These are phyloP conservation scores for Colletotrichum noveboracense DNA, from an alignment of 2,329 filamentous ascomycete species.

Conservation along the genomic window DNA sequence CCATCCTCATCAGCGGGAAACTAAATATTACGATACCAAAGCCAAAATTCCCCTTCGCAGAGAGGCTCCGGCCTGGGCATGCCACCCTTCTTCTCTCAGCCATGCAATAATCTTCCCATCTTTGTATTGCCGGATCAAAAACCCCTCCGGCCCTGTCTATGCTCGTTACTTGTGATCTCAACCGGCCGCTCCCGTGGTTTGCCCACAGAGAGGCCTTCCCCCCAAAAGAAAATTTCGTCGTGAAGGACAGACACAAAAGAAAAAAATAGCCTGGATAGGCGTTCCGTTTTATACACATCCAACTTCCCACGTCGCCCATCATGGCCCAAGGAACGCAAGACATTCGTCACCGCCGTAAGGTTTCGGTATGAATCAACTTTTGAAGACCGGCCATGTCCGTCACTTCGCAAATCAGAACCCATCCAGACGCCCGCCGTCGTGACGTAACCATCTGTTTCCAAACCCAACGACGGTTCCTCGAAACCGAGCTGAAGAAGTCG, in stretches of 20 bases:
- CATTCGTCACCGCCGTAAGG: background rate
- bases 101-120: conserved; percentile 20
- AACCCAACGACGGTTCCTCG: background rate
- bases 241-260: conserved; percentile 20
- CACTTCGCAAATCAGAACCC: background rate
- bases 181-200: background rate
- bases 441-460: background rate
- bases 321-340: conserved; percentile 3
- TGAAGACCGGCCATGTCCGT: background rate
- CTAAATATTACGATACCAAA: conserved; percentile 20
- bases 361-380: background rate
- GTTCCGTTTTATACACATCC: conserved; percentile 20
- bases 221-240: conserved; percentile 7
- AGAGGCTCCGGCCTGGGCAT: conserved; percentile 6
- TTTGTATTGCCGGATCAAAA: conserved; percentile 22
- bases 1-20: conserved; percentile 3
- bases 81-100: conserved; percentile 1
- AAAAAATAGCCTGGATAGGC: background rate
- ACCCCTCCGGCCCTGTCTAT: conserved; percentile 23
- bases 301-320: conserved; percentile 7
- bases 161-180: conserved; percentile 21
- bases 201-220: background rate
- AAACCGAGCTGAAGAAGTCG: background rate
- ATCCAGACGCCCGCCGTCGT: background rate
- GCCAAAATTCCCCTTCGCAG: conserved; percentile 11